These are phyloP conservation scores for Hypoxylon trugodes DNA, from an alignment of 495 filamentous ascomycete species.

Conservation along the genomic window DNA sequence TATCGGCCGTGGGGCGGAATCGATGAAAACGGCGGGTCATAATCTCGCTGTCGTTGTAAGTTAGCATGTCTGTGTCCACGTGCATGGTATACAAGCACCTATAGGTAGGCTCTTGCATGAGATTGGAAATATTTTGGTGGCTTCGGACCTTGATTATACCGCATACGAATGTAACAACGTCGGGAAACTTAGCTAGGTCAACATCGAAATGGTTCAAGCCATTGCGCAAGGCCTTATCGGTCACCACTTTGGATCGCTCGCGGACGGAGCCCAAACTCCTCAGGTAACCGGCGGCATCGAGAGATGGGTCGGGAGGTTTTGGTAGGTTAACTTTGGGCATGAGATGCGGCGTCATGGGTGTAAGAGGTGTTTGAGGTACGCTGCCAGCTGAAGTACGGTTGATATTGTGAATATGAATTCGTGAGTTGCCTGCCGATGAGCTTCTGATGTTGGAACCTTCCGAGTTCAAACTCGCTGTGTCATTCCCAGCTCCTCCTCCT, in stretches of 20 bases:
- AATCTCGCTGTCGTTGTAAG: conserved; percentile 74
- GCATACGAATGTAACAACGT: conserved; percentile 90
- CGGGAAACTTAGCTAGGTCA: conserved; percentile 85
- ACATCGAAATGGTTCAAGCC: conserved; percentile 90
- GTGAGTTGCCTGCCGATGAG: conserved; percentile 36
- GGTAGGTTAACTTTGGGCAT: conserved; percentile 73
- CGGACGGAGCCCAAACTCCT: conserved; percentile 89
- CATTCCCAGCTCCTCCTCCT: conserved; percentile 33
- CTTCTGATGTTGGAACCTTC: conserved; percentile 44
- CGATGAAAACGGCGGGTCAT: conserved; percentile 80
- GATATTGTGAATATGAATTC: conserved; percentile 31
- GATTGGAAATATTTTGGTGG: neutral
- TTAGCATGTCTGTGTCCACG: conserved; percentile 12
- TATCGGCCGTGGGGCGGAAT: conserved; percentile 90
- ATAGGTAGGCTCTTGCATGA: conserved; percentile 9
- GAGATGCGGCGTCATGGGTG: conserved; percentile 47
- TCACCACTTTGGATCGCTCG: conserved; percentile 75
- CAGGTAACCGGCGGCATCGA: conserved; percentile 93
- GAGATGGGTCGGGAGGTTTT: conserved; percentile 83
- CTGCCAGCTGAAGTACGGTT: conserved; percentile 49
- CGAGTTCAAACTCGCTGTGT: conserved; percentile 48
- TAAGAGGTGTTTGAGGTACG: conserved; percentile 53
- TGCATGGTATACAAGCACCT: too few species aligned
- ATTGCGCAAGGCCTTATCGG: conserved; percentile 80
- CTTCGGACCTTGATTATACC: conserved; percentile 90